These are phyloP conservation scores for Diplodia corticola DNA, from an alignment of 2,329 filamentous ascomycete genomes.

Conservation along the genomic window DNA sequence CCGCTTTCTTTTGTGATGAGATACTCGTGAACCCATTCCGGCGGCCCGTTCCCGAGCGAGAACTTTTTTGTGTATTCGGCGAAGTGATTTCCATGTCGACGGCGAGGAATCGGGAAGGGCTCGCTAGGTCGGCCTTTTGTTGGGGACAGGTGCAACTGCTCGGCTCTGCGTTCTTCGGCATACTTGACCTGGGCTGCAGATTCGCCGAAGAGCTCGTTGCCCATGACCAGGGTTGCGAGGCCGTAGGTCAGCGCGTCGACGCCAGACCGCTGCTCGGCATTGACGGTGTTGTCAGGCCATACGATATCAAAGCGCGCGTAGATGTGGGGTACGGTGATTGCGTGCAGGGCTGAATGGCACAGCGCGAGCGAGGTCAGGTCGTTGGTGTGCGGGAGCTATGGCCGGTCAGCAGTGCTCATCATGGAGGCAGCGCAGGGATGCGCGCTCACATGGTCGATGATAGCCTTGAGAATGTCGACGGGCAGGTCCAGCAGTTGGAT, in stretches of 20 bases:
- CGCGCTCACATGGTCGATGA: conserved; percentile 68
- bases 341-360: conserved; percentile 75
- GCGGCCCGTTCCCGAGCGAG: conserved; percentile 77
- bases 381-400: conserved; percentile 75
- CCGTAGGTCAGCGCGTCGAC: conserved; percentile 84
- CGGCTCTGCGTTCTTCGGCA: conserved; percentile 14
- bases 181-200: conserved; percentile 41
- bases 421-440: conserved; percentile 1
- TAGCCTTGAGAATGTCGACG: conserved; percentile 73
- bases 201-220: conserved; percentile 61
- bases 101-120: conserved; percentile 40
- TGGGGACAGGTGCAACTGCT: conserved; percentile 1
- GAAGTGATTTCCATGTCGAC: conserved; percentile 70
- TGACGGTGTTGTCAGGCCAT: conserved; percentile 72
- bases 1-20: conserved; percentile 79
- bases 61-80: conserved; percentile 79
- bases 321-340: conserved; percentile 73
- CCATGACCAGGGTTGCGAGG: conserved; percentile 75
- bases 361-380: conserved; percentile 76
- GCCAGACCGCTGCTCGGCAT: conserved; percentile 66
- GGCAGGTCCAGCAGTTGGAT: conserved; percentile 72
- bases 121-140: conserved; percentile 23
- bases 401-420: conserved; percentile 10
- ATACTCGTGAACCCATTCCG: conserved; percentile 78
- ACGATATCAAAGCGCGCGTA: conserved; percentile 87